Evolutionary conservation across 2,329 filamentous ascomycete genomes (phyloP).

Genomic region (Macrophomina phaseolina): DNA sequence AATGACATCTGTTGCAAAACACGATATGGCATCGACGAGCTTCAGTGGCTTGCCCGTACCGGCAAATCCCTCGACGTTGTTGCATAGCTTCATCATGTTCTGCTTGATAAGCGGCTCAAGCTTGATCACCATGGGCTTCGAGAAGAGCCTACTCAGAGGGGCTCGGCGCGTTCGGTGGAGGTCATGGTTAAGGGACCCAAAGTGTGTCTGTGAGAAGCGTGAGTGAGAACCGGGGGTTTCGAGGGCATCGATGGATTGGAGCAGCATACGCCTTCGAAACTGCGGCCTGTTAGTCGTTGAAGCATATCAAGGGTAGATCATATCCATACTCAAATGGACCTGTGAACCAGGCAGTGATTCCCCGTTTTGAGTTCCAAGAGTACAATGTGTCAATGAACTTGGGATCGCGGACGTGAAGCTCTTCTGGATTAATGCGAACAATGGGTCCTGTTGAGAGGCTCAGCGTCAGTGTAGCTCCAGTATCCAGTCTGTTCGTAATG

Average conservation of each 20-base stretch:
- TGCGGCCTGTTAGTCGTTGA: neutral
- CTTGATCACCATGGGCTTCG: conserved; percentile 21
- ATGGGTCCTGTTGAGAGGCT: conserved; percentile 41
- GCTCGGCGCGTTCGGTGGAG: conserved; percentile 34
- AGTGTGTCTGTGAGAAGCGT: conserved; percentile 5
- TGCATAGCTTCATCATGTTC: conserved; percentile 25
- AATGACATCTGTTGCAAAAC: conserved; percentile 33
- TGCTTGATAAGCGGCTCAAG: conserved; percentile 29
- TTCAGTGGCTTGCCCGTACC: conserved; percentile 26
- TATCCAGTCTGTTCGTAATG: too few relatives aligned
- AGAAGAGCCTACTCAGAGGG: conserved; percentile 29
- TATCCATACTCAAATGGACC: neutral
- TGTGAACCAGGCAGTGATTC: conserved; percentile 22
- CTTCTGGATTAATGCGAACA: conserved; percentile 50
- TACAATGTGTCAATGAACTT: conserved; percentile 46
- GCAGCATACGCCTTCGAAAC: neutral
- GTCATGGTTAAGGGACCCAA: conserved; percentile 23
- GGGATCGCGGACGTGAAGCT: conserved; percentile 51
- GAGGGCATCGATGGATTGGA: neutral
- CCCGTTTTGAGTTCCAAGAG: conserved; percentile 26
- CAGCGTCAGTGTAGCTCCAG: neutral
- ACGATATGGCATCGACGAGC: conserved; percentile 29
- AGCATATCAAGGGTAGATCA: neutral
- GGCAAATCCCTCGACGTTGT: conserved; percentile 28
- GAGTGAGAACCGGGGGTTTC: neutral